A percentile compares a stretch with the other conserved stretches of the same genome.
Evolutionary conservation across 1,284 basidiomycete genomes (phyloP).

Genomic region (Naganishia sp.): DNA sequence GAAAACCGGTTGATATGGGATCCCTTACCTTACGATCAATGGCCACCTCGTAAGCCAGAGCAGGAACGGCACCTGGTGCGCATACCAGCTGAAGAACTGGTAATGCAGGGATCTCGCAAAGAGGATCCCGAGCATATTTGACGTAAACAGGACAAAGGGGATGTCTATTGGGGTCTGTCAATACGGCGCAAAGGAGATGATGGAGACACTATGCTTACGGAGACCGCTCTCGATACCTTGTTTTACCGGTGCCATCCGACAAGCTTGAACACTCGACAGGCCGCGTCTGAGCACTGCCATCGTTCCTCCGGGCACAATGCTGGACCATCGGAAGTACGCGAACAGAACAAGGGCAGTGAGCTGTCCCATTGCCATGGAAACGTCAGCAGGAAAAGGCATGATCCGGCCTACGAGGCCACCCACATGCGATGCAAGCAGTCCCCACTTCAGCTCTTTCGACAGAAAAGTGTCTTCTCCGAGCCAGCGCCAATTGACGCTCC

Average conservation of each 20-base stretch:
- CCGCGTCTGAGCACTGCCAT: constrained; percentile 62
- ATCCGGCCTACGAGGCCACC: constrained; percentile 1
- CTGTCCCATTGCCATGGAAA: not conserved
- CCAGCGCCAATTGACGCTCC: constrained; percentile 99
- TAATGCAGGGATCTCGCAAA: constrained; percentile 97
- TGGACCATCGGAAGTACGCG: constrained; percentile 72
- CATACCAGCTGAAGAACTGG: constrained; percentile 99
- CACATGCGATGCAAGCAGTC: constrained; percentile 69
- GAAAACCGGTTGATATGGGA: not conserved
- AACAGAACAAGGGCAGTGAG: constrained; percentile 63
- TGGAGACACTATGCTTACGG: constrained; percentile 33
- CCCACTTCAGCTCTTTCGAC: constrained; percentile 63
- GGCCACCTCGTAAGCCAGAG: constrained; percentile 57
- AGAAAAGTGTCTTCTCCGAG: constrained; percentile 74
- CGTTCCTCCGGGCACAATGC: constrained; percentile 63
- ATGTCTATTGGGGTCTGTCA: constrained; percentile 62
- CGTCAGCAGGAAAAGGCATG: not conserved
- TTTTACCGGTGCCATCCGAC: constrained; percentile 54
- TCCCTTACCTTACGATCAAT: constrained; percentile 1
- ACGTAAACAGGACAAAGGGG: constrained; percentile 79
- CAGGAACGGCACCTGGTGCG: constrained; percentile 85
- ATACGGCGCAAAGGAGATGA: constrained; percentile 29
- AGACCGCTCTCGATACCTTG: constrained; percentile 28
- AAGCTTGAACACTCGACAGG: constrained; percentile 57
- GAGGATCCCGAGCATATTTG: constrained; percentile 86